Evolutionary conservation across 2,329 filamentous ascomycete species (phyloP).

Genomic region (Paracoccidioides brasiliensis): DNA sequence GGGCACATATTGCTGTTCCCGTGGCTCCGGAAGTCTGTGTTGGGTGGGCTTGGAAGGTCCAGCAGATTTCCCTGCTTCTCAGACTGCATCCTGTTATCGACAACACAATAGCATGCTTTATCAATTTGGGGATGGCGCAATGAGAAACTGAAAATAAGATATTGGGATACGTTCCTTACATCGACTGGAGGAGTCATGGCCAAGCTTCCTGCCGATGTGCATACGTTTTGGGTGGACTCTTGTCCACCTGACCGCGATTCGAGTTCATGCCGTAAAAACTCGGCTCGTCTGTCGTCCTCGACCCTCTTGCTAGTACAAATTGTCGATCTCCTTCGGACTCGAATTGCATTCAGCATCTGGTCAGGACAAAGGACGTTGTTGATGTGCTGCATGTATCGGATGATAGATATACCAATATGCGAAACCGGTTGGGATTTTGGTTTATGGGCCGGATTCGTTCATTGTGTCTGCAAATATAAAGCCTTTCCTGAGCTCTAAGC

Average conservation of each 20-base stretch:
- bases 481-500: too few species aligned
- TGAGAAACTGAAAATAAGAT: background rate
- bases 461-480: too few species aligned
- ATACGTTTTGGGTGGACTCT: background rate
- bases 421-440: too few species aligned
- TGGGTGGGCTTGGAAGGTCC: too few species aligned
- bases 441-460: too few species aligned
- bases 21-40: too few species aligned
- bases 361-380: background rate
- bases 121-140: background rate
- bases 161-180: background rate
- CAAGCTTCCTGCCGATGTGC: background rate
- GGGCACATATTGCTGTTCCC: too few species aligned
- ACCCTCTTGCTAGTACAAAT: background rate
- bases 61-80: too few species aligned
- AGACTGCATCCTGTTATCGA: too few species aligned
- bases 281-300: background rate
- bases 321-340: background rate
- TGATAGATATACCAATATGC: background rate
- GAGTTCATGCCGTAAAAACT: background rate
- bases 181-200: background rate
- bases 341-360: background rate
- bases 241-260: background rate
- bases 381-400: background rate
- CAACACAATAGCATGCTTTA: too few species aligned